phyloP scores from a whole-genome alignment of 2,329 filamentous ascomycete genomes.

The Fusarium chaquense region DNA sequence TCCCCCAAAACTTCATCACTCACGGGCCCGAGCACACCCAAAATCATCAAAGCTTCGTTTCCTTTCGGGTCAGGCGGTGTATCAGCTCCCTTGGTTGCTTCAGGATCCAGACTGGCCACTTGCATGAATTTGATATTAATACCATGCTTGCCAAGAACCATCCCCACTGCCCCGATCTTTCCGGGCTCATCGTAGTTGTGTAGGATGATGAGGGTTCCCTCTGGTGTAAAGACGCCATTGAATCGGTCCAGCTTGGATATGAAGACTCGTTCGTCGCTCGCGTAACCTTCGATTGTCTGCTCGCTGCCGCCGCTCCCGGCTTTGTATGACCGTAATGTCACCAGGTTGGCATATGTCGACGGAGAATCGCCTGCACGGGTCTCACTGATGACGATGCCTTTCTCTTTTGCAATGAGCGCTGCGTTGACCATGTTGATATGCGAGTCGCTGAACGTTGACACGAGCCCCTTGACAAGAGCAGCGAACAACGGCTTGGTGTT shows the following conservation, averaged over 20 bases:
- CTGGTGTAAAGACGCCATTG: constrained; percentile 77
- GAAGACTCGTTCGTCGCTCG: constrained; percentile 71
- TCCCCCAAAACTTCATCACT: constrained; percentile 66
- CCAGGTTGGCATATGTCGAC: constrained; percentile 75
- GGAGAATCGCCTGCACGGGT: constrained; percentile 73
- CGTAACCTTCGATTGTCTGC: constrained; percentile 73
- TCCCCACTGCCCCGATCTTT: constrained; percentile 85
- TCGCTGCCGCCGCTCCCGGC: constrained; percentile 49
- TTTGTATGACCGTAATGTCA: constrained; percentile 72
- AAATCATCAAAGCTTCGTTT: constrained; percentile 84
- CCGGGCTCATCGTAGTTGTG: constrained; percentile 85
- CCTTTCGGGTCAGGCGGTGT: constrained; percentile 49
- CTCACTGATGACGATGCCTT: constrained; percentile 82
- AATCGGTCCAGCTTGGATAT: constrained; percentile 82
- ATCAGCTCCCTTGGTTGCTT: constrained; percentile 40
- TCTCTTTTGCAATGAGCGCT: constrained; percentile 78
- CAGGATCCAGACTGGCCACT: constrained; percentile 66
- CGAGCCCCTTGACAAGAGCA: constrained; percentile 81
- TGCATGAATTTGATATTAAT: constrained; percentile 88
- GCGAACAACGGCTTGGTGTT: constrained; percentile 85
- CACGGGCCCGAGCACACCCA: constrained; percentile 77
- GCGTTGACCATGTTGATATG: constrained; percentile 89
- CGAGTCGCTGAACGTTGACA: constrained; percentile 74
- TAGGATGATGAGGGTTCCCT: constrained; percentile 80
- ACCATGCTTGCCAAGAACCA: constrained; percentile 73